Evolutionary conservation across 768 basidiomycete genomes (phyloP).

Genomic region (Porpolomopsis calyptriformis): DNA sequence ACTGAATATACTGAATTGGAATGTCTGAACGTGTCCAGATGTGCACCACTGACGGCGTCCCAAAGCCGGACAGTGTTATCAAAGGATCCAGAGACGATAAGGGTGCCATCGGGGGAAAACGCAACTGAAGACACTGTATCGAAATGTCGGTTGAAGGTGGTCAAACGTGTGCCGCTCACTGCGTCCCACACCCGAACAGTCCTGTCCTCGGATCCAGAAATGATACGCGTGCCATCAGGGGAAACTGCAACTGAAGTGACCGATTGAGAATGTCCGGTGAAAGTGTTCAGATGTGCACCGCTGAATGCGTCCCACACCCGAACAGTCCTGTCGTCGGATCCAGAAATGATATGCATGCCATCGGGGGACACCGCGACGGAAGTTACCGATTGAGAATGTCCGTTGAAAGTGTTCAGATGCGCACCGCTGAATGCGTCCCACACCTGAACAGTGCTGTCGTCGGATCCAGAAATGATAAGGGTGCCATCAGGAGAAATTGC

Average conservation of each 20-base stretch:
- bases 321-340: neutral
- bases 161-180: neutral
- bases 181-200: neutral
- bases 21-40: neutral
- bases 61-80: neutral
- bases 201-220: neutral
- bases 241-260: neutral
- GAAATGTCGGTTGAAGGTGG: neutral
- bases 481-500: neutral
- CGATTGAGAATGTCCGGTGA: neutral
- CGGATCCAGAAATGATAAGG: neutral
- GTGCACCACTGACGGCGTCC: neutral
- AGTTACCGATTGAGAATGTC: neutral
- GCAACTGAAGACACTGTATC: neutral
- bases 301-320: neutral
- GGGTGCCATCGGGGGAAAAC: neutral
- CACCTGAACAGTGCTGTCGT: neutral
- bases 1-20: neutral
- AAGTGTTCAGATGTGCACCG: neutral
- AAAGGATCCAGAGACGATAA: neutral
- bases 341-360: neutral
- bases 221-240: neutral
- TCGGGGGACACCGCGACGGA: neutral
- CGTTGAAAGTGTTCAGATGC: neutral
- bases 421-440: neutral